Percentiles rank a stretch among this genome's conserved stretches.
phyloP scores from a whole-genome alignment of 2,329 filamentous ascomycete genomes.

The Diaporthe helianthi region DNA sequence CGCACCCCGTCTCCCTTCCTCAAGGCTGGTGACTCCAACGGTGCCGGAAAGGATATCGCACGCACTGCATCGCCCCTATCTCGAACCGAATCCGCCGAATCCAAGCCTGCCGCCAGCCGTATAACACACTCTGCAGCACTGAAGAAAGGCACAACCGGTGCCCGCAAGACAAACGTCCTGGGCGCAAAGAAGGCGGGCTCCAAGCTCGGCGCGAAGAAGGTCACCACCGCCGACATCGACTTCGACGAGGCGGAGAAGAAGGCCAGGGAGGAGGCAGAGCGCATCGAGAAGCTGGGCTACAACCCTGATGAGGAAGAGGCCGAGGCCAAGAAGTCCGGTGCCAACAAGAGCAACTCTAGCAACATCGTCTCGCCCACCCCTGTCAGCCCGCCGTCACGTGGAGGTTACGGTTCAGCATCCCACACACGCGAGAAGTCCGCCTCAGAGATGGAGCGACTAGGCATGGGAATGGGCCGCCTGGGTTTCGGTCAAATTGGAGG shows the following conservation, averaged over 20 bases:
- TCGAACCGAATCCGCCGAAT: constrained; percentile 62
- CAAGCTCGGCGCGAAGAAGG: constrained; percentile 94
- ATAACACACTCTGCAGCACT: constrained; percentile 82
- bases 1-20: constrained; percentile 92
- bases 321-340: constrained; percentile 50
- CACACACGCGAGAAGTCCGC: constrained; percentile 68
- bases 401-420: constrained; percentile 67
- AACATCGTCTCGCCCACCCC: constrained; percentile 78
- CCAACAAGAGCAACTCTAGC: constrained; percentile 59
- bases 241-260: constrained; percentile 98
- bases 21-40: constrained; percentile 71
- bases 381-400: constrained; percentile 68
- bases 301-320: constrained; percentile 81
- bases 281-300: constrained; percentile 94
- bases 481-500: constrained; percentile 87
- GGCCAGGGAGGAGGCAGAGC: constrained; percentile 95
- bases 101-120: constrained; percentile 66
- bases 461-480: constrained; percentile 85
- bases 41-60: constrained; percentile 72
- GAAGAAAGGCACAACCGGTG: constrained; percentile 74
- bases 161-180: constrained; percentile 85
- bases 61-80: constrained; percentile 85
- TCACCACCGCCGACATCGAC: constrained; percentile 80
- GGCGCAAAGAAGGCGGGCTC: constrained; percentile 80
- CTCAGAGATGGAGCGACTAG: constrained; percentile 85